Conservation (phyloP, 2,329 filamentous ascomycete genomes). For the Clarireedia paspali region DNA sequence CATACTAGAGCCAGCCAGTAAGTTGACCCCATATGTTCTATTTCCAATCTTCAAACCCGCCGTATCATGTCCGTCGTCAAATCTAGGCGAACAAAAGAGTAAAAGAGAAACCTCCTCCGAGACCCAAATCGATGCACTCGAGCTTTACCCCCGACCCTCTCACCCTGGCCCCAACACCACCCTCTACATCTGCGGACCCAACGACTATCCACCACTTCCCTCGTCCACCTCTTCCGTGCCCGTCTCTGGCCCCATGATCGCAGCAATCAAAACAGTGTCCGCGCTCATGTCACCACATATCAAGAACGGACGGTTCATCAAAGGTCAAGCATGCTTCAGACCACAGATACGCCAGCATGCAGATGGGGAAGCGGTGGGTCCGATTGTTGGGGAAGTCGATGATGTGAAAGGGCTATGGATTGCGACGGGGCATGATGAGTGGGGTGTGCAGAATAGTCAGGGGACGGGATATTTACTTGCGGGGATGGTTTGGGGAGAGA, state of each 20-base stretch:
- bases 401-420: not conserved
- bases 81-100: not conserved
- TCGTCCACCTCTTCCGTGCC: not conserved
- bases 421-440: not conserved
- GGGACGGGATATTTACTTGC: constrained; percentile 1
- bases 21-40: not conserved
- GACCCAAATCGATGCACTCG: not conserved
- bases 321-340: not conserved
- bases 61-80: not conserved
- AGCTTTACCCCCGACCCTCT: not conserved
- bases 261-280: not conserved
- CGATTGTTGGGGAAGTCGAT: not conserved
- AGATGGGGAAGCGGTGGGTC: not conserved
- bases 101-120: not conserved
- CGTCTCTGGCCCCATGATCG: not conserved
- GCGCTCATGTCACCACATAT: not conserved
- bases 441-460: not conserved
- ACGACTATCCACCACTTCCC: not conserved
- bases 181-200: not conserved
- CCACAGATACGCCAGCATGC: constrained; percentile 2
- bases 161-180: not conserved
- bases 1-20: not conserved
- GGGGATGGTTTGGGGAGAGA: not conserved
- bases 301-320: not conserved
- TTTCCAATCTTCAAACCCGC: not conserved